Evolutionary conservation across 31 red algal species (phyloP).

Genomic region (Porphyra umbilicalis): DNA sequence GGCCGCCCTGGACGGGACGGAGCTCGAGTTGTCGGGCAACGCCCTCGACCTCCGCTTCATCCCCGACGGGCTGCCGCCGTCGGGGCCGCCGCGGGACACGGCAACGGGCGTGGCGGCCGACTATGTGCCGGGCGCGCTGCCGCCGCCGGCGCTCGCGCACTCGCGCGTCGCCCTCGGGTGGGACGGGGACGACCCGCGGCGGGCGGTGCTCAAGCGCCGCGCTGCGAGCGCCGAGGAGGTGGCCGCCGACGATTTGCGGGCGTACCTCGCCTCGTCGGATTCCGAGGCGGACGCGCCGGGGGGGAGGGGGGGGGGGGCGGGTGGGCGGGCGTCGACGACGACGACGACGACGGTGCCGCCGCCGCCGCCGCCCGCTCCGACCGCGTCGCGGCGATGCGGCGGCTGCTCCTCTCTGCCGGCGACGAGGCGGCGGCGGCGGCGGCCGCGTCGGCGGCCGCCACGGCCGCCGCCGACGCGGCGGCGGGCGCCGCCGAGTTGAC

Average conservation of each 20-base stretch:
- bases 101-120: conserved; percentile 42
- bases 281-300: conserved; percentile 49
- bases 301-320: not conserved
- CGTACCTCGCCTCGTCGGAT: conserved; percentile 79
- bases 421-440: conserved; percentile 1
- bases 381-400: not conserved
- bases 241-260: conserved; percentile 71
- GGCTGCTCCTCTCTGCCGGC: conserved; percentile 11
- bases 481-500: conserved; percentile 31
- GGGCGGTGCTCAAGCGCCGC: conserved; percentile 55
- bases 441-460: not conserved
- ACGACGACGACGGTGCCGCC: not conserved
- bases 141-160: conserved; percentile 55
- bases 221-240: conserved; percentile 48
- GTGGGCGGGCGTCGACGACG: not conserved
- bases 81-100: conserved; percentile 32
- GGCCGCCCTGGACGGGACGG: conserved; percentile 74
- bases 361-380: not conserved
- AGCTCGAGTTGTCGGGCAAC: conserved; percentile 53
- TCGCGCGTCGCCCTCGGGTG: conserved; percentile 67
- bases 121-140: conserved; percentile 48
- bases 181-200: conserved; percentile 74
- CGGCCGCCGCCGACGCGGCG: not conserved
- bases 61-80: conserved; percentile 61
- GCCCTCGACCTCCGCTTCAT: conserved; percentile 89